These are phyloP conservation scores for Sclerospora graminicola DNA, from an alignment of 352 stramenopile species.

Conservation along the genomic window DNA sequence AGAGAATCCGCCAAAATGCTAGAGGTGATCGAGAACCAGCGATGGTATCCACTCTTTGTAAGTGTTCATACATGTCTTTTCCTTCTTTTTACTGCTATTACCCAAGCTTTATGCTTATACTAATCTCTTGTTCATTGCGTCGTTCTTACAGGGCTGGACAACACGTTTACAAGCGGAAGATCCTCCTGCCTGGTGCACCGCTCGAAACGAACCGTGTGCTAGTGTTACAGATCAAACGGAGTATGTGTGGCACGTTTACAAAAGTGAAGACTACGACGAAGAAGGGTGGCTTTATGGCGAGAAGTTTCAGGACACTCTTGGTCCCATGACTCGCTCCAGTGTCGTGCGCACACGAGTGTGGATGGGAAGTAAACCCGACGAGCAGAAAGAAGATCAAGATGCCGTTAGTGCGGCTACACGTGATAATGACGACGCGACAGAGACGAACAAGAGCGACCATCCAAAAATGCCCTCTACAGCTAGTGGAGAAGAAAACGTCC, in stretches of 20 bases:
- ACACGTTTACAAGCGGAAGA: constrained; percentile 56
- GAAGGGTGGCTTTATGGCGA: constrained; percentile 77
- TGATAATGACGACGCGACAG: constrained; percentile 1
- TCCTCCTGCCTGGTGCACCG: constrained; percentile 57
- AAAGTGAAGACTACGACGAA: constrained; percentile 74
- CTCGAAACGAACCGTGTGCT: constrained; percentile 25
- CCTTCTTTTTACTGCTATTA: background rate
- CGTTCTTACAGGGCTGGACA: constrained; percentile 49
- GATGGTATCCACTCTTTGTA: constrained; percentile 75
- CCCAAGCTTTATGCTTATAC: background rate
- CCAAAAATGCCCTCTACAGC: constrained; percentile 35
- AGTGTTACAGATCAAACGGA: constrained; percentile 53
- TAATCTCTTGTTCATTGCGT: background rate
- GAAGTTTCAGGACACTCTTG: constrained; percentile 55
- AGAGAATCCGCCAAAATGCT: no score
- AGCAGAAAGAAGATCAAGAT: constrained; percentile 16
- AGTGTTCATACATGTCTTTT: constrained; percentile 6
- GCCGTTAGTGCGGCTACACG: background rate
- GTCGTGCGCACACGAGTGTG: constrained; percentile 74
- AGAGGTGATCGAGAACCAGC: constrained; percentile 84
- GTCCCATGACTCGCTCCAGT: constrained; percentile 46
- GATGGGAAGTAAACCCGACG: constrained; percentile 35
- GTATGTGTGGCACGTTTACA: constrained; percentile 70
- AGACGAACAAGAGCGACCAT: constrained; percentile 14
- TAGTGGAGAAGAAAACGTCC: constrained; percentile 1